Evolutionary conservation across 305 asterid species (phyloP), one percentile per base, ranked within the genome.

Genomic region (Lippia alba): DNA sequence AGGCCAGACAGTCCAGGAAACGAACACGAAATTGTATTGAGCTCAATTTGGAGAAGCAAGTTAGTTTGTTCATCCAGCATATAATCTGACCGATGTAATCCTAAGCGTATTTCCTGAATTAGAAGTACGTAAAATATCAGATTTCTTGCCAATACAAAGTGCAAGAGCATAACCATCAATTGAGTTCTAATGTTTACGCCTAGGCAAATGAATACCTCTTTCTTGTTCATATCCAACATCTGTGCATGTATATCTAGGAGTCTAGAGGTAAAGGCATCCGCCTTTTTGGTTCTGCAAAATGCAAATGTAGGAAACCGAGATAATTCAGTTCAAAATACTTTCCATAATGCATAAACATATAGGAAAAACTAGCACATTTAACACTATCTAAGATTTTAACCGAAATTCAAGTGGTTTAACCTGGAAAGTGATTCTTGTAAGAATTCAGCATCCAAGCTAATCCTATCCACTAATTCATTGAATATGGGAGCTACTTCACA

Each of bases 61-160:
- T 86, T 87, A 67, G 99, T 90, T 80, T 94, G 83, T 66, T 90
- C 91, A 70, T 92, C 99, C 85, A 94, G 82, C 98, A 92, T 94
- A 70, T 94, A 94, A 82, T 94, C 98, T 49, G 98, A 94, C 58
- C 99, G 98, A 74, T 94, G 98, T 60, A 94, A 78, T 69, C 99
- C 99, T 86, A 92, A 77, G 76, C 99, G 91, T 84, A 94, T 94
- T 57, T 90, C 96, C 98, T 94, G 81, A 19, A 66, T 63, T 14
- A 64, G 40, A 79, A 56, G 55, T 48, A 73, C 45, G 77, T 33
- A 55, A 44, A 80, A 72, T 40, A 63, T 83, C 67, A 78, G 70
- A 62, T 41, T 70, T 69, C 14, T 72, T 68, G 59, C 79, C 71
- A 40, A 33, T 46, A 45, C 32, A 45, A 20, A 65, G 73, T 19